Base-by-base conservation (phyloP, 129 eudicot genomes). In the Ambrosia trifida region DNA sequence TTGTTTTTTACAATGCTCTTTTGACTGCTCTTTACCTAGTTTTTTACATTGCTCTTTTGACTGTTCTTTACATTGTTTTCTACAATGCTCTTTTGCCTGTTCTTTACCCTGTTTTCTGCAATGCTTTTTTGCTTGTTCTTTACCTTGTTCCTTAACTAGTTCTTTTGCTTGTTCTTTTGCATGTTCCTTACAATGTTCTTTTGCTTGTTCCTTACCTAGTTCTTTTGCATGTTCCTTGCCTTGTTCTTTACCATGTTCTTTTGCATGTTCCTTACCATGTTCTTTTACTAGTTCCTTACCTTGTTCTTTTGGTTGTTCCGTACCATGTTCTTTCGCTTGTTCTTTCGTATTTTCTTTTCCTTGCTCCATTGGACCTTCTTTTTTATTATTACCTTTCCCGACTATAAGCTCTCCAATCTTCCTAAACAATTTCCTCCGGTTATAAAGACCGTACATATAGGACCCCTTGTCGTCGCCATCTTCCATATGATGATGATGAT, bases 331-430 rank as follows among this genome's bases (percentile, higher is more conserved):
- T 41, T 57, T 36, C 4, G 43, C 43, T 36, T 40, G 44, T 40
- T 40, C 44, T 40, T 40, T 40, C 9, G 9, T 10, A 40, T 40
- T 10, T 12, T 62, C 78, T 74, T 74, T 76, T 24, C 65, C 45
- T 1, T 41, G 70, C 7, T 77, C 81, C 2, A 53, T 20, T 53
- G 71, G 11, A 32, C 46, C 76, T 2, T 77, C 81, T 61, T 77
- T 77, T 52, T 77, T 77, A 16, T 35, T 6, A 14, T 68, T 17
- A 45, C 40, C 72, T 72, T 74, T 89, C 58, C 87, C 77, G 40
- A 64, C 61, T 46, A 86, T 64, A 45, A 86, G 79, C 59, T 87
- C 87, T 16, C 90, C 88, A 30, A 90, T 81, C 79, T 83, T 74
- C 24, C 80, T 60, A 45, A 87, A 74, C 79, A 90, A 44, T 3